Base-by-base conservation (phyloP, 1,284 basidiomycete genomes). In the Melampsora larici-populina region DNA sequence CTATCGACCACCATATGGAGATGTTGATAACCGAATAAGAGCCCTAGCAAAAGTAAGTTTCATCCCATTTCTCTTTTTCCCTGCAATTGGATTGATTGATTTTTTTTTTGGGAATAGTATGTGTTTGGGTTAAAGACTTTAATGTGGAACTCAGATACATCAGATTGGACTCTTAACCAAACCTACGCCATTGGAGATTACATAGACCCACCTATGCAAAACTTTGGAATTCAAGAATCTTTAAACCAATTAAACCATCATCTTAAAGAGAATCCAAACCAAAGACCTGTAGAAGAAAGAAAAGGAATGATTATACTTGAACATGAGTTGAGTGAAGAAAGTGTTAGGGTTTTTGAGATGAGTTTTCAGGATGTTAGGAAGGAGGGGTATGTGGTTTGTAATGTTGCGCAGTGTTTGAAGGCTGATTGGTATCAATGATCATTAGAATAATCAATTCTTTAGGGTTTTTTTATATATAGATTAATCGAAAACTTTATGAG, bases 251-350 rank as follows among this genome's bases (percentile, higher is more conserved):
- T 74, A 26, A 29, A 66, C n/a, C 11, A 18, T 21, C 60, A 66
- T n/a, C 29, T 65, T 31, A 7, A 24, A 24, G 1, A 11, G 1
- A 43, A 58, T 75, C 49, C 48, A 21, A 33, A 75, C 21, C 2
- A 6, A 4, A 46, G 31, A 46, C 55, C 73, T 1, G 15, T 67
- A 1, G 5, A 40, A 63, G 91, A 92, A 82, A 84, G 82, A 11
- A 89, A 90, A 9, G 93, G 93, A 49, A 87, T 93, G 29, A 87
- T 94, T 80, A 87, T 92, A 78, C 87, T 95, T 79, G 91, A 94
- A 84, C 93, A 96, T 84, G 93, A 94, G 83, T 85, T 90, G 21
- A 88, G 86, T 26, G 85, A 88, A 65, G 82, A 86, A 78, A 87
- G 90, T 33, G 89, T 93, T 55, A 82, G 86, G 64, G 88, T 88